phyloP scores from a whole-genome alignment of 2,329 filamentous ascomycete species.

The Aureobasidium lini region DNA sequence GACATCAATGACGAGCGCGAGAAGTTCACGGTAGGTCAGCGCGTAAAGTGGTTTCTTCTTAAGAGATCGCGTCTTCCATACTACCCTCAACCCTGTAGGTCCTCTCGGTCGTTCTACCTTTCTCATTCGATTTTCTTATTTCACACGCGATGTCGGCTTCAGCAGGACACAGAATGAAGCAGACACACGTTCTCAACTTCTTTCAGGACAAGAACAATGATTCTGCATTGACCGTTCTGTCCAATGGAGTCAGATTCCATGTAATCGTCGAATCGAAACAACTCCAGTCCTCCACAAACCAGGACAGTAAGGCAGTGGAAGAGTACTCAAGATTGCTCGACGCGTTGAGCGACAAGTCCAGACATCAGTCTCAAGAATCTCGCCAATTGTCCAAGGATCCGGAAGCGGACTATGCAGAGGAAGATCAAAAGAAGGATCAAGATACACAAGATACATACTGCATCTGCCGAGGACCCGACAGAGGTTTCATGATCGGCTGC shows the following conservation, averaged over 20 bases:
- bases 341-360: slow-evolving; percentile 12
- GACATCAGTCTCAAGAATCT: slow-evolving; percentile 6
- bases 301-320: slow-evolving; percentile 14
- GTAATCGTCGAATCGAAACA: slow-evolving; percentile 24
- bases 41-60: slow-evolving; percentile 11
- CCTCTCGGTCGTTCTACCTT: background rate
- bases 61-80: background rate
- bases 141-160: slow-evolving; percentile 1
- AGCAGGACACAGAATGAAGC: slow-evolving; percentile 8
- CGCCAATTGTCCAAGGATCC: background rate
- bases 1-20: slow-evolving; percentile 9
- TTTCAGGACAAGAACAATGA: slow-evolving; percentile 26
- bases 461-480: slow-evolving; percentile 4
- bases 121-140: background rate
- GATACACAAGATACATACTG: background rate
- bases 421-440: background rate
- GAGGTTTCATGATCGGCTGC: slow-evolving; percentile 63
- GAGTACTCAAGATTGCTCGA: slow-evolving; percentile 22
- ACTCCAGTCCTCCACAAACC: slow-evolving; percentile 17
- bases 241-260: slow-evolving; percentile 27
- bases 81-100: background rate
- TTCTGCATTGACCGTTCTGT: slow-evolving; percentile 26
- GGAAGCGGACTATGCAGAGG: slow-evolving; percentile 15
- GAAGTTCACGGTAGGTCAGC: background rate
- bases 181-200: slow-evolving; percentile 24